A percentile compares a stretch with the other conserved stretches of the same genome.
Conservation (phyloP, 805 yeast genomes). For the Saccharomycopsis sp. region DNA sequence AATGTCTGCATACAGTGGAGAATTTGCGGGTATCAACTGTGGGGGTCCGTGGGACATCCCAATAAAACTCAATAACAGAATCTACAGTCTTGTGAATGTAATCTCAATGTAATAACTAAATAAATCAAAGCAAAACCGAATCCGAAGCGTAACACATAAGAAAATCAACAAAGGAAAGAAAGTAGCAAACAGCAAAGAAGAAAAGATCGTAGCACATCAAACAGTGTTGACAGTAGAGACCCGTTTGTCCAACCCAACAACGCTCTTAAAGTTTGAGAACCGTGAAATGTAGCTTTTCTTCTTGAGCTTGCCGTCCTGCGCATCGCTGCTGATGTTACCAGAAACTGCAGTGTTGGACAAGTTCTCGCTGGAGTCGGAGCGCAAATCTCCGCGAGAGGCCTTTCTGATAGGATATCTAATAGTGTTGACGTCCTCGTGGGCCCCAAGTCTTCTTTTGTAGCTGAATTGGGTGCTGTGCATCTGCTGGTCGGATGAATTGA, state of each 20-base stretch:
- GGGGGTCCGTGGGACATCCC: no score
- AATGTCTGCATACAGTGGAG: no score
- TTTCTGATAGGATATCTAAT: not conserved
- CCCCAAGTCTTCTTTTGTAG: conserved; percentile 1
- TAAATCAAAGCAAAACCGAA: not conserved
- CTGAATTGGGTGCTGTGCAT: not conserved
- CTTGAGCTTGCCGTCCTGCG: not conserved
- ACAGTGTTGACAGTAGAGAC: not conserved
- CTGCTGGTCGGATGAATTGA: not conserved
- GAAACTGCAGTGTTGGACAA: not conserved
- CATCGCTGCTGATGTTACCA: not conserved
- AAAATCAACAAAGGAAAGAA: not conserved
- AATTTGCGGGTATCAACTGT: no score
- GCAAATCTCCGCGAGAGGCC: not conserved
- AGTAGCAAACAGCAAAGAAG: not conserved
- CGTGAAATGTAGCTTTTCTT: conserved; percentile 3
- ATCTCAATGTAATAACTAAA: no score
- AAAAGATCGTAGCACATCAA: not conserved
- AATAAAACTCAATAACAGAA: no score
- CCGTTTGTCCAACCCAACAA: conserved; percentile 1
- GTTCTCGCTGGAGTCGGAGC: not conserved
- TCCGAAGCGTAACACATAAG: not conserved
- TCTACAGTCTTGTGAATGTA: no score
- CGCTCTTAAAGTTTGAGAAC: conserved; percentile 1
- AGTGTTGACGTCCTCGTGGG: not conserved